Evolutionary conservation across 108 stramenopile genomes (phyloP).

Genomic region (Cyclotella sp.): DNA sequence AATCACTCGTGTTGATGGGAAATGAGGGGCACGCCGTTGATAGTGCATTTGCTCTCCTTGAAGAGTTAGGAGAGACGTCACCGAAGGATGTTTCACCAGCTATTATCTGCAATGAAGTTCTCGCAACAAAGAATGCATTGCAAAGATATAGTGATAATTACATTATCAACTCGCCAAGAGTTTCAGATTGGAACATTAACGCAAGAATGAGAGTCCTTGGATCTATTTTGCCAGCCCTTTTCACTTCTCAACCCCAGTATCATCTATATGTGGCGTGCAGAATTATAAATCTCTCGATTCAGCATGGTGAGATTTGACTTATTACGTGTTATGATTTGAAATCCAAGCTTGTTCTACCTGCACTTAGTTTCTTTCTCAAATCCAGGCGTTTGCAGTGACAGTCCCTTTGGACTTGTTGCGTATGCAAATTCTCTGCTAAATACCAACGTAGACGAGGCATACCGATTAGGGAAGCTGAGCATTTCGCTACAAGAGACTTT

Average conservation of each 20-base stretch:
- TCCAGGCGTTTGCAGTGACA: conserved; percentile 23
- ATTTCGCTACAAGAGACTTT: conserved; percentile 13
- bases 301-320: neutral
- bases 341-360: too few species aligned
- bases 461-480: neutral
- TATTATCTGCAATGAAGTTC: neutral
- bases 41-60: neutral
- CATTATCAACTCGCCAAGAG: neutral
- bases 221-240: neutral
- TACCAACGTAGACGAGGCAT: conserved; percentile 17
- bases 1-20: neutral
- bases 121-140: conserved; percentile 17
- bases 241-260: neutral
- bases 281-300: conserved; percentile 12
- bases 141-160: neutral
- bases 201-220: neutral
- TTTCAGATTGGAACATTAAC: neutral
- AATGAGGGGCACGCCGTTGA: conserved; percentile 9
- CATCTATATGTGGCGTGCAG: conserved; percentile 1
- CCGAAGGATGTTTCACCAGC: conserved; percentile 1
- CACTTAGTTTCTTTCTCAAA: too few species aligned
- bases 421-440: conserved; percentile 1
- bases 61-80: conserved; percentile 27
- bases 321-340: too few species aligned
- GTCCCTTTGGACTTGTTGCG: conserved; percentile 8